Evolutionary conservation across 768 basidiomycete genomes (phyloP), one percentile per base, ranked within the genome.

Genomic region (Lactarius akahatsu): DNA sequence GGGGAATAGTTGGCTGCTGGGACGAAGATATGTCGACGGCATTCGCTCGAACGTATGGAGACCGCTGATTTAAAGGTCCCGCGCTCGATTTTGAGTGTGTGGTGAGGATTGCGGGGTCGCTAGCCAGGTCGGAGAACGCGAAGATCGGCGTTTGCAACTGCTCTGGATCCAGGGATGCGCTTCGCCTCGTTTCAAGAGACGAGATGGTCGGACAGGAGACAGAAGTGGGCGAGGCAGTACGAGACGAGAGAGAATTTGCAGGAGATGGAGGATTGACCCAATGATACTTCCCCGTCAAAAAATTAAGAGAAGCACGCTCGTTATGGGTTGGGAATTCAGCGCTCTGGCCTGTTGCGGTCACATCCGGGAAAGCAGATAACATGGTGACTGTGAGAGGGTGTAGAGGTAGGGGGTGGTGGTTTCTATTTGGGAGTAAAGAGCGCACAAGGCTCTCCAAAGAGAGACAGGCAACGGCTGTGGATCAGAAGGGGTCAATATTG

Each of bases 171-270:
- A 58, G 26, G 15, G 66, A 63, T 36, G 54, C 18, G 26, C 52
- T 26, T 43, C 58, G 50, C 58, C 57, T 63, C 20, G 66, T 23
- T 38, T 30, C 63, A 43, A 63, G 34, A 47, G 67, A 57, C 18
- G 67, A 68, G 28, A 36, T 52, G 23, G 64, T 57, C 8, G 55
- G 62, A 57, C 57, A 69, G 6, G 69, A 56, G 30, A 58, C 10
- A 28, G 69, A 68, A 55, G 59, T 45, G 23, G 57, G 58, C 34
- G 66, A 63, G 26, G 41, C 26, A 9, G 63, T 34, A 41, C 57
- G 57, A 40, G 68, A 62, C 16, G 64, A 52, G 16, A 55, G 59
- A 0, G 58, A 28, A 50, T 57, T 57, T 47, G 28, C 43, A 20
- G 58, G 59, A 26, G 59, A 66, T 32, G 54, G 59, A 30, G 55